A percentile compares a stretch with the other conserved stretches of the same genome.
phyloP scores from a whole-genome alignment of 495 filamentous ascomycete genomes.

The Polyplosphaeria fusca region DNA sequence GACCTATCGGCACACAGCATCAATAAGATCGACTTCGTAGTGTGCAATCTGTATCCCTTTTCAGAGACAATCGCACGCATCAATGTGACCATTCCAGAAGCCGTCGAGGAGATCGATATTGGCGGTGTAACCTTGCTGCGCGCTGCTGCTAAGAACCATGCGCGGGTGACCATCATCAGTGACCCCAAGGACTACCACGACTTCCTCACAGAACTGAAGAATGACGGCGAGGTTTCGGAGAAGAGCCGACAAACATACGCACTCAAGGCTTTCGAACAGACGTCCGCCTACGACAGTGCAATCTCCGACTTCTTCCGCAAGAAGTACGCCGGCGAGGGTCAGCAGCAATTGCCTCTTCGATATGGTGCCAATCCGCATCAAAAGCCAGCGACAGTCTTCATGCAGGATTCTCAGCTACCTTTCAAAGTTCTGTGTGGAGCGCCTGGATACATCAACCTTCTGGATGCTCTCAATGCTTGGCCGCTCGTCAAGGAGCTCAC shows the following conservation, averaged over 20 bases:
- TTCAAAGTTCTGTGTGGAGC: conserved; percentile 94
- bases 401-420: conserved; percentile 68
- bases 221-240: conserved; percentile 75
- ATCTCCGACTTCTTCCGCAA: conserved; percentile 97
- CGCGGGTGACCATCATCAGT: conserved; percentile 88
- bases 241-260: conserved; percentile 80
- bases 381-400: conserved; percentile 85
- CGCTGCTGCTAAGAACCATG: conserved; percentile 96
- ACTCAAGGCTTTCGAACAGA: conserved; percentile 96
- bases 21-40: conserved; percentile 93
- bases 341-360: conserved; percentile 78
- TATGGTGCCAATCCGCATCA: conserved; percentile 98
- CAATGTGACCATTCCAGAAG: conserved; percentile 92
- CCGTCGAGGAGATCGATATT: conserved; percentile 97
- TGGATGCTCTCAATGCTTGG: conserved; percentile 97
- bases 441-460: conserved; percentile 94
- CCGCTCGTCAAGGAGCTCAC: conserved; percentile 94
- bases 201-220: conserved; percentile 84
- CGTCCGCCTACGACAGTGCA: conserved; percentile 91
- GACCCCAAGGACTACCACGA: conserved; percentile 90
- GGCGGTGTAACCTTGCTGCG: conserved; percentile 91
- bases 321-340: conserved; percentile 82
- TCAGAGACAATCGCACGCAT: conserved; percentile 95
- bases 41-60: conserved; percentile 98
- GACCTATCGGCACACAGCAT: conserved; percentile 97